Percentiles rank a stretch among this genome's conserved stretches.
Conservation (phyloP, 495 filamentous ascomycete genomes). For the Neurospora intermedia region DNA sequence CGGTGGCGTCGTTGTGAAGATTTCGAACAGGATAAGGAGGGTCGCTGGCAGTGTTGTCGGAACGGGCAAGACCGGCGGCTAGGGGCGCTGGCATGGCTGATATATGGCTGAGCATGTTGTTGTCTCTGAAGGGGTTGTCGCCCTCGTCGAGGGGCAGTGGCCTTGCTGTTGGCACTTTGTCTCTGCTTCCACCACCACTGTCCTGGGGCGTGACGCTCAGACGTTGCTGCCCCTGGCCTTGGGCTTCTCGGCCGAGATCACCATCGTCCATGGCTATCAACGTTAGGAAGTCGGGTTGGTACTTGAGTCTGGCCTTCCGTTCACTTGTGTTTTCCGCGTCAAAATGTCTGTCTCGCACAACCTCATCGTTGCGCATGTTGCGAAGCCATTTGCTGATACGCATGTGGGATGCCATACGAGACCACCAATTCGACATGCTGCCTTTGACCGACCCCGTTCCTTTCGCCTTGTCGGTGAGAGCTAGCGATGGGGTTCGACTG, state of each 20-base stretch:
- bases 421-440: slow-evolving; percentile 31
- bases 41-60: slow-evolving; percentile 35
- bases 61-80: slow-evolving; percentile 7
- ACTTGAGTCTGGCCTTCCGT: slow-evolving; percentile 12
- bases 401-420: slow-evolving; percentile 27
- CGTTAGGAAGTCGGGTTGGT: slow-evolving; percentile 31
- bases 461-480: slow-evolving; percentile 1
- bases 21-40: slow-evolving; percentile 21
- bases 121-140: slow-evolving; percentile 30
- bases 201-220: not conserved
- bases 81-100: slow-evolving; percentile 28
- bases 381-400: slow-evolving; percentile 26
- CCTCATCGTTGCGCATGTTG: slow-evolving; percentile 8
- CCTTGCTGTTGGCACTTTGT: not conserved
- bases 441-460: slow-evolving; percentile 17
- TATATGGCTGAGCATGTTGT: slow-evolving; percentile 28
- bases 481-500: slow-evolving; percentile 28
- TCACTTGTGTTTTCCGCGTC: slow-evolving; percentile 13
- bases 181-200: not conserved
- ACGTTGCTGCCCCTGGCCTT: slow-evolving; percentile 14
- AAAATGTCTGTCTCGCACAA: slow-evolving; percentile 1
- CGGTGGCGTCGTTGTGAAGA: not conserved
- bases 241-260: slow-evolving; percentile 24
- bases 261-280: slow-evolving; percentile 27
- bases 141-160: slow-evolving; percentile 27